phyloP scores from a whole-genome alignment of 2,329 filamentous ascomycete genomes.

The Paramyrothecium sp. region DNA sequence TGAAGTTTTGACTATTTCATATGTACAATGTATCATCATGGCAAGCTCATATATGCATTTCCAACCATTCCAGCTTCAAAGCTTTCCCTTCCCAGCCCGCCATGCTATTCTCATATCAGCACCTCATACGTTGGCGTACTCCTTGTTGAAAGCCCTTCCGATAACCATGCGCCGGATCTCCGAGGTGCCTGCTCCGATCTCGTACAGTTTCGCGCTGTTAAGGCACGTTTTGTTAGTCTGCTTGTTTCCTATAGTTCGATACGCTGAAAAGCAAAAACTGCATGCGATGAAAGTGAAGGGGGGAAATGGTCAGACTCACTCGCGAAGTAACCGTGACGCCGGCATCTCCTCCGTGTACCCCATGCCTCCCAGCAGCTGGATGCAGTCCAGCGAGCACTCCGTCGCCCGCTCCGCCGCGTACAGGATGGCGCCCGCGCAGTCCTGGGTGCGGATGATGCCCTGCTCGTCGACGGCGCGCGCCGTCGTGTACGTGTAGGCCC shows the following conservation, averaged over 20 bases:
- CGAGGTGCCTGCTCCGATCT: constrained; percentile 95
- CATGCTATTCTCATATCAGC: background rate
- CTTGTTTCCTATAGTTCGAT: background rate
- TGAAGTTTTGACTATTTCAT: too few relatives aligned
- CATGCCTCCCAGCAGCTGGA: constrained; percentile 92
- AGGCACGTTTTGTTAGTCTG: constrained; percentile 23
- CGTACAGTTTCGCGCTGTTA: constrained; percentile 72
- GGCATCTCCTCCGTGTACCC: constrained; percentile 96
- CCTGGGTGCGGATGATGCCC: constrained; percentile 74
- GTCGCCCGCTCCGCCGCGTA: constrained; percentile 91
- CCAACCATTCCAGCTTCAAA: constrained; percentile 6
- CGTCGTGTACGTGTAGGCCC: constrained; percentile 85
- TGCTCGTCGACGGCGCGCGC: constrained; percentile 78
- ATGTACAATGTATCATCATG: too few relatives aligned
- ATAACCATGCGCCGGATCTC: constrained; percentile 95
- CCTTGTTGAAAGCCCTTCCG: constrained; percentile 85
- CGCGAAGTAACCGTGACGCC: constrained; percentile 77
- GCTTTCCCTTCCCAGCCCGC: background rate
- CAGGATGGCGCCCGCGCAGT: constrained; percentile 91
- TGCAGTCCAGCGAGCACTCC: constrained; percentile 81
- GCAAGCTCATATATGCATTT: background rate
- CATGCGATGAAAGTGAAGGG: background rate
- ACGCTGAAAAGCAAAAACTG: background rate
- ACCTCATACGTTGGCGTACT: constrained; percentile 54
- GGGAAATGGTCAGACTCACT: constrained; percentile 40